phyloP scores from a whole-genome alignment of 805 yeast species.

The Wickerhamiella hasegawae region DNA sequence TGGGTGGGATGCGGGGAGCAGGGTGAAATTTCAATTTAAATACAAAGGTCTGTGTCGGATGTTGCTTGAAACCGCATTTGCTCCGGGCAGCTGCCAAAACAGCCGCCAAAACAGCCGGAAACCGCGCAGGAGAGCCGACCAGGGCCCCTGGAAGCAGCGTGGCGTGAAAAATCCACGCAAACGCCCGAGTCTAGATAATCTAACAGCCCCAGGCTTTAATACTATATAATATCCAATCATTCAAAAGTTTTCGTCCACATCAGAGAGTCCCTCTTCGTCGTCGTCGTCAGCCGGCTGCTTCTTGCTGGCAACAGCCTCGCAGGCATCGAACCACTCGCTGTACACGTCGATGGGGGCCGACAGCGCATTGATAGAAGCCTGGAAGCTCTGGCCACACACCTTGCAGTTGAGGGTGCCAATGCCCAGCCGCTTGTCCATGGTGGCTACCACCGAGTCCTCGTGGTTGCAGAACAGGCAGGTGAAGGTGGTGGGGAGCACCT shows the following conservation, averaged over 20 bases:
- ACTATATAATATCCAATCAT: neutral
- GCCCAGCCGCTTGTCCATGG: constrained; percentile 70
- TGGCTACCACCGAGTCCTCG: constrained; percentile 78
- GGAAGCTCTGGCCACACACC: constrained; percentile 87
- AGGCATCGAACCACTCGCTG: constrained; percentile 96
- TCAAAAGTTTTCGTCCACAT: constrained; percentile 5
- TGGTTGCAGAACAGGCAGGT: constrained; percentile 92
- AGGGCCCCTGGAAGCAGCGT: too few relatives aligned
- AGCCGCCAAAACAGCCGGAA: neutral
- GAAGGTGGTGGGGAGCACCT: constrained; percentile 65
- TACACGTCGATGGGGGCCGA: constrained; percentile 85
- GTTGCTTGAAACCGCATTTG: too few relatives aligned
- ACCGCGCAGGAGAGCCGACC: too few relatives aligned
- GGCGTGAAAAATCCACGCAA: too few relatives aligned
- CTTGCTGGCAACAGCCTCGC: constrained; percentile 74
- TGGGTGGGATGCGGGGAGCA: too few relatives aligned
- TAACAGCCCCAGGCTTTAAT: neutral
- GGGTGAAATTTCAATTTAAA: too few relatives aligned
- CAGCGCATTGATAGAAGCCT: constrained; percentile 64
- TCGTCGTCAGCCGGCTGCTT: constrained; percentile 15
- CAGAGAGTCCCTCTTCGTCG: constrained; percentile 9
- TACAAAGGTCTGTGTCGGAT: too few relatives aligned
- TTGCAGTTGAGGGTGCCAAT: constrained; percentile 79
- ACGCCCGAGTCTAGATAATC: too few relatives aligned
- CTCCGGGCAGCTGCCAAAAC: neutral